Base-by-base conservation (phyloP, 192 early-diverging fungal species). In the Coemansia furcata region DNA sequence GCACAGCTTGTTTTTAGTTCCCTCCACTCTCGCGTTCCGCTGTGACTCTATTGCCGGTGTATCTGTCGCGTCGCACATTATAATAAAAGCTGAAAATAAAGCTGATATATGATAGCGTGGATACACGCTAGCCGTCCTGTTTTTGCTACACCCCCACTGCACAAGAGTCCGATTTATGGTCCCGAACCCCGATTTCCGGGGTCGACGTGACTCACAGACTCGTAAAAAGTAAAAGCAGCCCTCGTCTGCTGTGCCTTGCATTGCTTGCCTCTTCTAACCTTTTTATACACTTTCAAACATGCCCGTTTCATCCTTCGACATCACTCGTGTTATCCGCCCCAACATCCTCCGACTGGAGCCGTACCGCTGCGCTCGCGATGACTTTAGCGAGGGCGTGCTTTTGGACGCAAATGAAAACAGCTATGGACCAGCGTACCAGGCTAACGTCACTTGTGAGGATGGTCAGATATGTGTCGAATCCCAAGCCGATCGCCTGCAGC, bases 361-460 rank as follows among this genome's bases (percentile, higher is more conserved):
- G 23, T 99, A 99, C 80, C 90, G 96, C 72, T 98, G 97, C 77
- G 98, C 98, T 37, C 90, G 98, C 64, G 98, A 99, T 74, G 98
- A 99, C 82, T 99, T 94, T 77, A 90, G 85, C 58, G 74, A 79
- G 8, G 98, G 98, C 29, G 92, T 99, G 54, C 82, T 99, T 14
- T 87, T 99, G n/a, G 97, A 99, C 71, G 97, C 98, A 36, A 99
- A 99, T 76, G 97, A 99, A 76, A 99, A 99, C 86, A 87, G 93
- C 61, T 94, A 90, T 74, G 98, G 98, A 1, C 82, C 89, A 0
- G 78, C 69, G 26, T 71, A 80, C 63, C 67, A 73, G 43, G 57
- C 65, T 8, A 54, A 80, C 83, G 44, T 82, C 84, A 38, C 60
- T 71, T 44, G 64, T 21, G 60, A 83, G 8, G 39, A 58, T 3